Evolutionary conservation across 164 flowering plant species (phyloP), one percentile per base, ranked within the genome.

Genomic region (Stephania cephalantha): DNA sequence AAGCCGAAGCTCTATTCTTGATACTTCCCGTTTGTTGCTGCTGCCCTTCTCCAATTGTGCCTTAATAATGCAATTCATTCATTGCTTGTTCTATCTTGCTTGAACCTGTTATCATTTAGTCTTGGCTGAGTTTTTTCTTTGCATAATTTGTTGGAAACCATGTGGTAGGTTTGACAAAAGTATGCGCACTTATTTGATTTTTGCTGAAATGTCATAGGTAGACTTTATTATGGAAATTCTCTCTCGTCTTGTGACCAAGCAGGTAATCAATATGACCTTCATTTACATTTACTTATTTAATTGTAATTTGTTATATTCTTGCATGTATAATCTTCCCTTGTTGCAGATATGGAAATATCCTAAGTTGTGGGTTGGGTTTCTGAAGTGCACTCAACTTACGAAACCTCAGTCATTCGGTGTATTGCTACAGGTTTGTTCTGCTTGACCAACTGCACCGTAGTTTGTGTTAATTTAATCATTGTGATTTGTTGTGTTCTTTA

Each of bases 301-400:
- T 44, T 18, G 80, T 35, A 31, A 45, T 35, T 18, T 12, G 25
- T 73, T 71, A 69, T 79, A 68, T 50, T 45, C 55, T 48, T 53
- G 30, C 46, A 65, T 52, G 22, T 68, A 58, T 35, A 29, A 68
- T 35, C 30, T 9, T 29, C 79, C 17, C 65, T 35, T 35, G 42
- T 35, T 85, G 83, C 91, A 96, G 99, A 94, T 96, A 77, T 96
- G 99, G 99, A 96, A 92, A 83, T 87, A 88, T 75, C 99, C 97
- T 9, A 94, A 92, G 80, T 80, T 90, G 81, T 96, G 99, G 99
- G 97, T 93, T 18, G 99, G 99, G 71, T 96, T 96, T 81, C 81
- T 94, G 89, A 96, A 90, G 82, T 96, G 99, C 81, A 89, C 91
- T 69, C 83, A 71, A 45, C 82, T 90, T 79, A 94, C 97, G 31